Base-by-base conservation (phyloP, 345 rosid genomes). In the Eucalyptus victrix region DNA sequence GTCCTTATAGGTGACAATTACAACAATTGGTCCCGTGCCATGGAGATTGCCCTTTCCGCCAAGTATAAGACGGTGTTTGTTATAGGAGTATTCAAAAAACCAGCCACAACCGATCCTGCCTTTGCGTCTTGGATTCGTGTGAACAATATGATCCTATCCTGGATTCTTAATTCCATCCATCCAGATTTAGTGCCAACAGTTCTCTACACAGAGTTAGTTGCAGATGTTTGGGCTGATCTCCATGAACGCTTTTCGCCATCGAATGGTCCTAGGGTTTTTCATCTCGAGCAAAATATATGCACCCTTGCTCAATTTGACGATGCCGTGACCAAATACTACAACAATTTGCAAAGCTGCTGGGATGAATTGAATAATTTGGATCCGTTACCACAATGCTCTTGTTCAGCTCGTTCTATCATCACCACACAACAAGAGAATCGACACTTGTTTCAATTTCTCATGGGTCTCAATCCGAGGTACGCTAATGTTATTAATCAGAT, bases 231-330 rank as follows among this genome's bases (percentile, higher is more conserved):
- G 3, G 72, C 8, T 0, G 0, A 65, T 65, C 72, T 65, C 0
- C 0, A 5, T 0, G 5, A 65, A 65, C 3, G 0, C 14, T 65
- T 65, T 65, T 65, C 0, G 3, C 72, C 37, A 30, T 65, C 2
- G 10, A 65, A 30, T 65, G 72, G 72, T 65, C 17, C 34, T 13
- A 6, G 5, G 18, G 7, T 30, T 65, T 62, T 65, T 65, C 72
- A 14, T 65, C 9, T 65, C 18, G 3, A 65, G 72, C 37, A 65
- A 65, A 65, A 14, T 8, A 65, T 65, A 6, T 30, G 72, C 17
- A 65, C 72, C 72, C 5, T 65, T 30, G 10, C 72, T 30, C 37
- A 65, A 65, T 14, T 0, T 65, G 18, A 65, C 9, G 1, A 65
- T 65, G 18, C 19, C 19, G 9, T 51, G 54, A 51, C 54, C 8